Conservation (phyloP, 176 grass and related monocot genomes). For the Eleusine coracana region DNA sequence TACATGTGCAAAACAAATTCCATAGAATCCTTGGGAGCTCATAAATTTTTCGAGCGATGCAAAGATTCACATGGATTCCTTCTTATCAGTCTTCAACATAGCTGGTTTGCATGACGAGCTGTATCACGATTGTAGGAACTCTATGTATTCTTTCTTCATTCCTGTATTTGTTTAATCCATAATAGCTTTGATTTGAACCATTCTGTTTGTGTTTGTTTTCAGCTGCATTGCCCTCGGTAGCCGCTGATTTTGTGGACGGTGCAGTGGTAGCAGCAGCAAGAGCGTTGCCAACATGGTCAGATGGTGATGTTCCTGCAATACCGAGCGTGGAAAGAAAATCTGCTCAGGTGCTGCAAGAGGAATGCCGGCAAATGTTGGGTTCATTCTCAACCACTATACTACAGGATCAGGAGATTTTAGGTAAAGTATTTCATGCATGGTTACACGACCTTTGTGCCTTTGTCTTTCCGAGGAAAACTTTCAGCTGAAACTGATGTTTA, state of each 20-base stretch:
- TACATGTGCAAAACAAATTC: conserved; percentile 24
- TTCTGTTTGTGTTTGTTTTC: conserved; percentile 25
- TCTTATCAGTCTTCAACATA: conserved; percentile 87
- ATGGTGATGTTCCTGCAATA: conserved; percentile 74
- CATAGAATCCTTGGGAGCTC: conserved; percentile 93
- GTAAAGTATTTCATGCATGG: conserved; percentile 41
- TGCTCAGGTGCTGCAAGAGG: conserved; percentile 71
- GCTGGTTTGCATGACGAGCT: conserved; percentile 81
- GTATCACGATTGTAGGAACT: conserved; percentile 78
- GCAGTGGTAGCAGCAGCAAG: conserved; percentile 89
- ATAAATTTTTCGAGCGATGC: conserved; percentile 74
- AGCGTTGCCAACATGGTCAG: conserved; percentile 87
- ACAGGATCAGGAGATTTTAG: conserved; percentile 75
- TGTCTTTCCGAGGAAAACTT: neutral
- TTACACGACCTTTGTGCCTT: neutral
- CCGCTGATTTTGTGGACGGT: conserved; percentile 76
- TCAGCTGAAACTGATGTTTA: neutral
- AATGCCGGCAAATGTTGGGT: conserved; percentile 72
- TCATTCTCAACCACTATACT: conserved; percentile 72
- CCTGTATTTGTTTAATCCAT: neutral
- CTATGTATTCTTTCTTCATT: conserved; percentile 1
- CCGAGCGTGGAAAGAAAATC: conserved; percentile 81
- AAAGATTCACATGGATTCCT: conserved; percentile 93
- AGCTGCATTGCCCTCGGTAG: conserved; percentile 62
- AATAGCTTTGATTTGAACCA: conserved; percentile 24